phyloP scores from a whole-genome alignment of 2,329 filamentous ascomycete species.

The Epichloe amarillans region DNA sequence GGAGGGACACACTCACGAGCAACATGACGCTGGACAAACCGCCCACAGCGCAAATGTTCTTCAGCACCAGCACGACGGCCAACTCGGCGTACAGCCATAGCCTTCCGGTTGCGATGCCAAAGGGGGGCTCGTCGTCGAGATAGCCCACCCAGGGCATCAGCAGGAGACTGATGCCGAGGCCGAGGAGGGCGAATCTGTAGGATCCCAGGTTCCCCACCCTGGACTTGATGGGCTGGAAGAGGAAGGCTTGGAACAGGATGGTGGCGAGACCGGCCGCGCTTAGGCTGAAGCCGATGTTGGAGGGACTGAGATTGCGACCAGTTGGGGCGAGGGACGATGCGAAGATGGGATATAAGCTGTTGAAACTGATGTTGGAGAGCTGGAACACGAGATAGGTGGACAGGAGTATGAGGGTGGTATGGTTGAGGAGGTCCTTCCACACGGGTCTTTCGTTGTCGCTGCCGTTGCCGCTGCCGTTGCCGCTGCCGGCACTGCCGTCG shows the following conservation, averaged over 20 bases:
- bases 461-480: conserved; percentile 14
- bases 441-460: conserved; percentile 21
- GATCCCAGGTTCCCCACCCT: conserved; percentile 75
- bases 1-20: conserved; percentile 44
- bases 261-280: conserved; percentile 75
- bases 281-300: conserved; percentile 73
- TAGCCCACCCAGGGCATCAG: conserved; percentile 87
- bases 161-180: conserved; percentile 70
- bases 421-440: conserved; percentile 53
- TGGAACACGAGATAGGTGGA: conserved; percentile 87
- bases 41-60: conserved; percentile 81
- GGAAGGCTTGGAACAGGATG: conserved; percentile 76
- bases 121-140: conserved; percentile 39
- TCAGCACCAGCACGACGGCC: conserved; percentile 68
- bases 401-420: conserved; percentile 70
- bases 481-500: conserved; percentile 13
- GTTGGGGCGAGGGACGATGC: conserved; percentile 60
- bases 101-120: conserved; percentile 47
- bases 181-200: conserved; percentile 65
- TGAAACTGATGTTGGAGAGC: conserved; percentile 87
- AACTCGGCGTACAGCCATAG: conserved; percentile 68
- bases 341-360: conserved; percentile 90
- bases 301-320: conserved; percentile 61
- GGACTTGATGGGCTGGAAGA: conserved; percentile 68
- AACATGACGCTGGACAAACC: conserved; percentile 82